These are phyloP conservation scores for Dendrocalamus sinicus DNA, from an alignment of 176 grass and related monocot genomes.

Conservation along the genomic window DNA sequence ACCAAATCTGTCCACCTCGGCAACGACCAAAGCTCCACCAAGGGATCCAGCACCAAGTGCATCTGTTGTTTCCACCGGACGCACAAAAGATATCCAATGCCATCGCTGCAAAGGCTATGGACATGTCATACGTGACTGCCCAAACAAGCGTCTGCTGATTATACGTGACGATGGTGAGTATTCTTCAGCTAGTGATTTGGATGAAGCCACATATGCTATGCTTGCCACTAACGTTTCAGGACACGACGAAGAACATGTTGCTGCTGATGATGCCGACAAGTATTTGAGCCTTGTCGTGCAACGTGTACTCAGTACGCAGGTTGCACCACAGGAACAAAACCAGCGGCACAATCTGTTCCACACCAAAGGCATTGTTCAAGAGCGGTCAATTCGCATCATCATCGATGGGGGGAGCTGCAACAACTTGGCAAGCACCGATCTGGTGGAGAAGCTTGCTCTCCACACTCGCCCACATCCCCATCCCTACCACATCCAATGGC, in stretches of 20 bases:
- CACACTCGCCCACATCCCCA: no score
- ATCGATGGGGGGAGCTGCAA: no score
- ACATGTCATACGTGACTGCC: neutral
- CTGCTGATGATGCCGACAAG: neutral
- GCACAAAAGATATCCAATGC: neutral
- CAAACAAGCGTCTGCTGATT: neutral
- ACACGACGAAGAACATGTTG: slow-evolving; percentile 2
- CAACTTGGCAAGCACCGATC: no score
- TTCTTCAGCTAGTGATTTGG: neutral
- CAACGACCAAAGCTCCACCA: no score
- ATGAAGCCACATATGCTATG: neutral
- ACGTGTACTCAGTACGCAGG: neutral
- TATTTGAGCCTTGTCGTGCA: slow-evolving; percentile 1
- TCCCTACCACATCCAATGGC: no score
- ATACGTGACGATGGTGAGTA: neutral
- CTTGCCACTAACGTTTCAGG: neutral
- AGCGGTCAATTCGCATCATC: no score
- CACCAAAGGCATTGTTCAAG: neutral
- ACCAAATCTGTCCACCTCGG: no score
- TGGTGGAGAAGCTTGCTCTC: no score
- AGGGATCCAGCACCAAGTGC: no score
- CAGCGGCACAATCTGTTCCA: slow-evolving; percentile 6
- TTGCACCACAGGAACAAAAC: neutral
- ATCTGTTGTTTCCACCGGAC: no score
- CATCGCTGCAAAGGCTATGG: neutral